phyloP scores from a whole-genome alignment of 805 yeast genomes.

The Metschnikowia continentalis region DNA sequence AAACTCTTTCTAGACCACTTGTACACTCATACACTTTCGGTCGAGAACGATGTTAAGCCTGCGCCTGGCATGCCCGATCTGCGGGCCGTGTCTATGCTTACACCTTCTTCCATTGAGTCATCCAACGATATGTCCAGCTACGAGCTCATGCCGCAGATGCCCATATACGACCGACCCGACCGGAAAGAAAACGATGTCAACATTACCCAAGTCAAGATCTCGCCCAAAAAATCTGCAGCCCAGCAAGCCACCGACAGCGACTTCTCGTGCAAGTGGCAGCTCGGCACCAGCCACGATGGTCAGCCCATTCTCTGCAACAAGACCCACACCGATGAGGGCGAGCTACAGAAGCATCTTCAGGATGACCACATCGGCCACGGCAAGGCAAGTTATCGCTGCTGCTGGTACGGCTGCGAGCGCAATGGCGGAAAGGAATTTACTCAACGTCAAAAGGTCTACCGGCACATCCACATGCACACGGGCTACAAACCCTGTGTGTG shows the following conservation, averaged over 20 bases:
- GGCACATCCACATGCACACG: conserved; percentile 89
- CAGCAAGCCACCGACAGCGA: conserved; percentile 18
- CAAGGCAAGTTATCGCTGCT: conserved; percentile 61
- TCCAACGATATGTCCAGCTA: not conserved
- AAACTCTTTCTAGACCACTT: conserved; percentile 55
- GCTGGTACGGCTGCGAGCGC: conserved; percentile 77
- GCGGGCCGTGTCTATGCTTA: not conserved
- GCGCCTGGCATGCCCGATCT: not conserved
- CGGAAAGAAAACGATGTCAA: conserved; percentile 16
- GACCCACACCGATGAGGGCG: conserved; percentile 50
- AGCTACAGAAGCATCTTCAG: conserved; percentile 68
- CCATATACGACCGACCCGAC: not conserved
- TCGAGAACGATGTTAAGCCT: not conserved
- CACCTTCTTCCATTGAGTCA: conserved; percentile 4
- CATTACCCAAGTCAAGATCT: conserved; percentile 32
- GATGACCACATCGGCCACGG: conserved; percentile 71
- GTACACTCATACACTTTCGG: conserved; percentile 24
- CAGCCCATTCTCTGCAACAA: conserved; percentile 44
- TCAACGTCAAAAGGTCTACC: conserved; percentile 79
- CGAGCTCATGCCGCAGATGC: not conserved
- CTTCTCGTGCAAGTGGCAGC: conserved; percentile 46
- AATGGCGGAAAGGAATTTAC: conserved; percentile 53
- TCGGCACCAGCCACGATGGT: conserved; percentile 27
- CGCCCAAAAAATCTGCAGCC: conserved; percentile 20
- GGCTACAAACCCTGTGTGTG: conserved; percentile 79